These are phyloP conservation scores for Malbranchea cinnamomea DNA, from an alignment of 2,329 filamentous ascomycete species.

Conservation along the genomic window DNA sequence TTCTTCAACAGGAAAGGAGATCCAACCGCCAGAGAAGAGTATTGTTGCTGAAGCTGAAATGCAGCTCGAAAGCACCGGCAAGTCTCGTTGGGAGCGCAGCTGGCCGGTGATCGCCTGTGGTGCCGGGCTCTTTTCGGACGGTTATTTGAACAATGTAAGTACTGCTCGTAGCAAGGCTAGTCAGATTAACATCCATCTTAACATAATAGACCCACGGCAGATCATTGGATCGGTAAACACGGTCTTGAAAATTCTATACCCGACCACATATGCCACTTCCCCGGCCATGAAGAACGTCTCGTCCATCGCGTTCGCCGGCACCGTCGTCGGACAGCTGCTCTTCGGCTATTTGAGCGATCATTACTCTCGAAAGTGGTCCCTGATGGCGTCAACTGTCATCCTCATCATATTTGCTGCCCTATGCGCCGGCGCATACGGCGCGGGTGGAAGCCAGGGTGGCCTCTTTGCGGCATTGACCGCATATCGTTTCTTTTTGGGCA, in stretches of 20 bases:
- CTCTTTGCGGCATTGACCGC: constrained; percentile 67
- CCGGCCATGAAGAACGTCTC: constrained; percentile 58
- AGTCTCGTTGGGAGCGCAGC: constrained; percentile 37
- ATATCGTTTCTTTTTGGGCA: constrained; percentile 68
- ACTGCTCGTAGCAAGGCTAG: no score
- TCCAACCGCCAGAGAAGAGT: no score
- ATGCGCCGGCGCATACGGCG: constrained; percentile 61
- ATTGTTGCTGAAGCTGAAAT: no score
- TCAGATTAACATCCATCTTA: no score
- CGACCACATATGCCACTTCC: constrained; percentile 51
- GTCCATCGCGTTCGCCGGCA: constrained; percentile 50
- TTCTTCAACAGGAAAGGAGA: no score
- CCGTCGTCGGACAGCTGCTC: constrained; percentile 17
- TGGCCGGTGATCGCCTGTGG: constrained; percentile 78
- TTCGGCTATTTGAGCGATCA: constrained; percentile 45
- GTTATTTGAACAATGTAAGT: constrained; percentile 73
- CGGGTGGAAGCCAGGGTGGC: constrained; percentile 49
- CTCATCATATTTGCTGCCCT: constrained; percentile 75
- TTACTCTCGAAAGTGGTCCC: constrained; percentile 69
- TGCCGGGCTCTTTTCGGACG: constrained; percentile 79
- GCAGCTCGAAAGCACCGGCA: constrained; percentile 10
- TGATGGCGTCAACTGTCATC: constrained; percentile 68
- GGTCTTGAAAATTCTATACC: constrained; percentile 55
- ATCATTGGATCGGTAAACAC: constrained; percentile 82
- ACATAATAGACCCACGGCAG: constrained; percentile 20